Base-by-base conservation (phyloP, 2,329 filamentous ascomycete genomes). In the Hypoxylon sp. region DNA sequence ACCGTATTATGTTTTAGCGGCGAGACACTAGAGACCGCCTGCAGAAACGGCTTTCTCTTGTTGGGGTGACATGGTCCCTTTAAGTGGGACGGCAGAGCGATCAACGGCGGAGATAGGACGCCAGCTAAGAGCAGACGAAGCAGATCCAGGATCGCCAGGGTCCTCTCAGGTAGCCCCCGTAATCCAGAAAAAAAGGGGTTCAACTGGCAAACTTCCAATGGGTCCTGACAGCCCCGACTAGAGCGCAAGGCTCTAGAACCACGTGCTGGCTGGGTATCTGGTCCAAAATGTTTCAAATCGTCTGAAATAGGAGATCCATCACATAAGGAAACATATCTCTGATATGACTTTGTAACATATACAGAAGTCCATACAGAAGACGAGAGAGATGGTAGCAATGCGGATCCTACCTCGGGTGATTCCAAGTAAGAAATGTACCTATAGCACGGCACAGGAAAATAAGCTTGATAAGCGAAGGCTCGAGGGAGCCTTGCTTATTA, bases 101-200 rank as follows among this genome's bases (percentile, higher is more conserved):
- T 68, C 56, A 63, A 46, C 65, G 59, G 65, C 54, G 59, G 62
- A 56, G 59, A 61, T 56, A 51, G 19, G 19, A 32, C 30, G 56
- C 56, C 43, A 65, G 52, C 22, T 58, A 56, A 54, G 62, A 41
- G 41, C 15, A 62, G 64, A 62, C 55, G 37, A 62, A 51, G 55
- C 51, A 66, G 60, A 66, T 68, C 59, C 59, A 59, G 59, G 62
- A 63, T 68, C 62, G 57, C 59, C 57, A 68, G 62, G 59, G 59
- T 65, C 59, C 52, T 51, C 34, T 46, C 37, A 58, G 32, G 48
- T 44, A 37, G 17, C 56, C 39, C 58, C 56, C 54, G 22, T 30
- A n/a, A 28, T 49, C 13, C 19, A 55, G 52, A 58, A 52, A 55
- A 54, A 44, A 34, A 20, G 24, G 57, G 20, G 41, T 20, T 53